Percentiles rank a stretch among this genome's conserved stretches.
These are phyloP conservation scores for Tuber aestivum DNA, from an alignment of 495 filamentous ascomycete species.

Conservation along the genomic window DNA sequence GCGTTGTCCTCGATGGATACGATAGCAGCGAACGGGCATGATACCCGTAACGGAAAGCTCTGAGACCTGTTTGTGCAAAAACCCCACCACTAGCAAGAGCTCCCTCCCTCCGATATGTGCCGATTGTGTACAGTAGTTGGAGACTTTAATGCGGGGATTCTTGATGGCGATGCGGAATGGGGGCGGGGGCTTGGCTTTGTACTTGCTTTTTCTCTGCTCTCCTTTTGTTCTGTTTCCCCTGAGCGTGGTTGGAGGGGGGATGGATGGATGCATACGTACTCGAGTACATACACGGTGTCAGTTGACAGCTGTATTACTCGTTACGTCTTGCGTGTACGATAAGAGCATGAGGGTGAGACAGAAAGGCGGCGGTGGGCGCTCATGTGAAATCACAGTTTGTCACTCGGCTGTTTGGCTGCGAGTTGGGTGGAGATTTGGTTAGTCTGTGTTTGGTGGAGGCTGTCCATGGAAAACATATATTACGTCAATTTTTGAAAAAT, in stretches of 20 bases:
- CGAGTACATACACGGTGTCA: neutral
- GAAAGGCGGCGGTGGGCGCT: neutral
- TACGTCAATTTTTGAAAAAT: neutral
- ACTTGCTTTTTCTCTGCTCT: neutral
- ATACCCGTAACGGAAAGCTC: neutral
- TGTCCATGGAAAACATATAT: neutral
- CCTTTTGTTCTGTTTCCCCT: neutral
- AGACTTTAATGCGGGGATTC: neutral
- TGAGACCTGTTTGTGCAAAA: neutral
- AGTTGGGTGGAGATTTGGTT: neutral
- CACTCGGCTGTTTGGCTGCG: neutral
- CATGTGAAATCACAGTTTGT: neutral
- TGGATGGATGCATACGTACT: neutral
- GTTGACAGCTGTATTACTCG: neutral
- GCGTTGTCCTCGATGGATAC: neutral
- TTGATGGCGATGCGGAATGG: too few relatives aligned
- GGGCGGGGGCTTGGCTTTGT: too few relatives aligned
- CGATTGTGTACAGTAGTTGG: neutral
- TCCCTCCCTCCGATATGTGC: neutral
- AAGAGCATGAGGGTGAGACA: neutral
- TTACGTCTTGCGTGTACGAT: neutral
- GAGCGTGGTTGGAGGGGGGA: neutral
- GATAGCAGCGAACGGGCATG: neutral
- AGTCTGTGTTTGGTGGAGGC: neutral
- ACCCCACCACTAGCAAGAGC: neutral